Conservation (phyloP, 306 rosid species). For the Adenanthera pavonina region DNA sequence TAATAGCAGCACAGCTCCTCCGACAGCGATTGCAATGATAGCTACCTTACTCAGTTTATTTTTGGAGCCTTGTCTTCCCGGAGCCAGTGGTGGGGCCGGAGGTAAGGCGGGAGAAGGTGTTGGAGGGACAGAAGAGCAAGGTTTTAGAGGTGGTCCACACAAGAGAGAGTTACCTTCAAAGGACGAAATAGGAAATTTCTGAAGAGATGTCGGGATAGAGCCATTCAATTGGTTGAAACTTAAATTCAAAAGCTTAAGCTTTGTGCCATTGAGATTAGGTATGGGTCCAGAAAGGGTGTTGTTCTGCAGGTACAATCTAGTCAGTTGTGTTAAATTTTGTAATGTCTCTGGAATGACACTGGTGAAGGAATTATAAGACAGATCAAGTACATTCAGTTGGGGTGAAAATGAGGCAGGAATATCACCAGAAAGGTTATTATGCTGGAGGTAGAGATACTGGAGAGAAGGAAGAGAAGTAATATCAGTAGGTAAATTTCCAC, state of each 20-base stretch:
- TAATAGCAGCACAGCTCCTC: constrained; percentile 63
- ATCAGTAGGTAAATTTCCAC: constrained; percentile 73
- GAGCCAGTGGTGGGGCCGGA: constrained; percentile 50
- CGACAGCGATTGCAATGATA: constrained; percentile 83
- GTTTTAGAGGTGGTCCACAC: constrained; percentile 78
- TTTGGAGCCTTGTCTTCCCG: constrained; percentile 52
- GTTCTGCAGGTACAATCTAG: constrained; percentile 77
- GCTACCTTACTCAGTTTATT: constrained; percentile 61
- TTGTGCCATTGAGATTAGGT: constrained; percentile 67
- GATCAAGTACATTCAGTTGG: constrained; percentile 70
- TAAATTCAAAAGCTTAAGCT: constrained; percentile 69
- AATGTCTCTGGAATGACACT: constrained; percentile 68
- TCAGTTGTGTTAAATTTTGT: constrained; percentile 69
- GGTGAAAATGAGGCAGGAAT: constrained; percentile 73
- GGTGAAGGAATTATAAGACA: constrained; percentile 78
- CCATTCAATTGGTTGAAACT: constrained; percentile 90
- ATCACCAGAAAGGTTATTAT: constrained; percentile 81
- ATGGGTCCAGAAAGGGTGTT: constrained; percentile 78
- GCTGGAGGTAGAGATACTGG: constrained; percentile 74
- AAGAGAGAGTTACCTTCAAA: constrained; percentile 76
- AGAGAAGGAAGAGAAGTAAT: constrained; percentile 84
- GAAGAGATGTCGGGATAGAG: constrained; percentile 70
- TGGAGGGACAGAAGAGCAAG: constrained; percentile 58
- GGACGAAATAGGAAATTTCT: constrained; percentile 65
- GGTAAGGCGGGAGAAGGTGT: constrained; percentile 56